Conservation (phyloP, 345 rosid species). For the Odontarrhena argentea region DNA sequence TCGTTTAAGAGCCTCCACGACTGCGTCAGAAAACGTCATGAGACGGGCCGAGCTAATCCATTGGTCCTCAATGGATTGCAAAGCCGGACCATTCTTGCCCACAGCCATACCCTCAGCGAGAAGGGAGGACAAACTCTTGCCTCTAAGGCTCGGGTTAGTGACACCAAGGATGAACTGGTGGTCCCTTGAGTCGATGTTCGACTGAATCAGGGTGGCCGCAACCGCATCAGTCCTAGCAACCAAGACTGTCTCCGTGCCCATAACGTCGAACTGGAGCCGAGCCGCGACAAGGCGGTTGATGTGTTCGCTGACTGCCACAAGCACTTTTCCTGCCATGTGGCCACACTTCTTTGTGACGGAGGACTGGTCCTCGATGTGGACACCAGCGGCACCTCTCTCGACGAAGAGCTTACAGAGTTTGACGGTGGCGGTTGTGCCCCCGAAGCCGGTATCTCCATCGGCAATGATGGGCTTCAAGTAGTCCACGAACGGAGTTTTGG, state of each 20-base stretch:
- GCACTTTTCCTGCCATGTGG: conserved; percentile 97
- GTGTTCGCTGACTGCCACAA: conserved; percentile 89
- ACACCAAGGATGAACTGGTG: conserved; percentile 93
- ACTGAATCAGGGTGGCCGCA: conserved; percentile 80
- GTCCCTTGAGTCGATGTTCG: conserved; percentile 80
- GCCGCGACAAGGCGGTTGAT: conserved; percentile 93
- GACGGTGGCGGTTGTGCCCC: conserved; percentile 91
- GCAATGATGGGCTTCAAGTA: conserved; percentile 95
- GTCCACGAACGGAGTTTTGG: conserved; percentile 81
- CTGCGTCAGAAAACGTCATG: conserved; percentile 77
- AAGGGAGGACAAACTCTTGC: conserved; percentile 64
- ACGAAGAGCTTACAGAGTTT: conserved; percentile 96
- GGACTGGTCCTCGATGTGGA: conserved; percentile 93
- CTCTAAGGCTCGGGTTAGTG: conserved; percentile 71
- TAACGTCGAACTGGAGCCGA: conserved; percentile 88
- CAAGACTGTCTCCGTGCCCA: conserved; percentile 90
- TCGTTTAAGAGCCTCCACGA: conserved; percentile 59
- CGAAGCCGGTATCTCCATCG: conserved; percentile 95
- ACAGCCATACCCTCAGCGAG: conserved; percentile 75
- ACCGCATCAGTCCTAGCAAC: conserved; percentile 96
- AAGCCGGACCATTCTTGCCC: conserved; percentile 74
- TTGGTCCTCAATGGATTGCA: conserved; percentile 80
- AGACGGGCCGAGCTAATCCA: conserved; percentile 77
- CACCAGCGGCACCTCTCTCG: conserved; percentile 95
- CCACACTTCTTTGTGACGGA: conserved; percentile 95